Conservation (phyloP, 139 green algal genomes). For the Pleodorina starrii region DNA sequence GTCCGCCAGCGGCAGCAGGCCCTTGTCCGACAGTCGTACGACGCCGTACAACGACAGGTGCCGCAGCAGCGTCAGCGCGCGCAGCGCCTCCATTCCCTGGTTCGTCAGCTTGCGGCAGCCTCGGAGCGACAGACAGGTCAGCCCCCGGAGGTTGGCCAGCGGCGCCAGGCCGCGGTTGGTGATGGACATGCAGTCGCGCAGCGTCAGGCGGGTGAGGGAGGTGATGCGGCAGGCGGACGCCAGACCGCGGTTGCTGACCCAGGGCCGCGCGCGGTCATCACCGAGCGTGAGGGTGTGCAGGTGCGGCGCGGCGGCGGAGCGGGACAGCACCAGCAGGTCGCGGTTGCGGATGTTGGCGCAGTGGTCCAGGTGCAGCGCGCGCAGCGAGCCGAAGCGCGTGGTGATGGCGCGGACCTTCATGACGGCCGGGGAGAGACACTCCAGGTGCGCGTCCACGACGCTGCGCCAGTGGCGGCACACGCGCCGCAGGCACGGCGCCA, state of each 20-base stretch:
- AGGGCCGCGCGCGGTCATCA: slow-evolving; percentile 57
- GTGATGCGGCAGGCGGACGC: slow-evolving; percentile 49
- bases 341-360: slow-evolving; percentile 60
- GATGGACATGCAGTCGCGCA: slow-evolving; percentile 63
- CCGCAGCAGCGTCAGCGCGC: slow-evolving; percentile 37
- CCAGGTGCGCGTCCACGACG: slow-evolving; percentile 54
- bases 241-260: slow-evolving; percentile 63
- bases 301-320: background rate
- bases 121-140: slow-evolving; percentile 54
- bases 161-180: slow-evolving; percentile 54
- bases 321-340: slow-evolving; percentile 53
- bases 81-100: slow-evolving; percentile 52
- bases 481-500: slow-evolving; percentile 26
- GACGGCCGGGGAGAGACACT: slow-evolving; percentile 49
- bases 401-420: slow-evolving; percentile 49
- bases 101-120: slow-evolving; percentile 65
- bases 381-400: slow-evolving; percentile 56
- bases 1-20: slow-evolving; percentile 42
- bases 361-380: slow-evolving; percentile 54
- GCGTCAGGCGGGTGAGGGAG: slow-evolving; percentile 55
- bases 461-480: slow-evolving; percentile 64
- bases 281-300: slow-evolving; percentile 63
- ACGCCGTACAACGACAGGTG: slow-evolving; percentile 55
- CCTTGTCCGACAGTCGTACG: slow-evolving; percentile 57
- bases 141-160: slow-evolving; percentile 30